A percentile compares a stretch with the other conserved stretches of the same genome.
Conservation (phyloP, 257 asterid genomes). For the Solanum medicagineum region DNA sequence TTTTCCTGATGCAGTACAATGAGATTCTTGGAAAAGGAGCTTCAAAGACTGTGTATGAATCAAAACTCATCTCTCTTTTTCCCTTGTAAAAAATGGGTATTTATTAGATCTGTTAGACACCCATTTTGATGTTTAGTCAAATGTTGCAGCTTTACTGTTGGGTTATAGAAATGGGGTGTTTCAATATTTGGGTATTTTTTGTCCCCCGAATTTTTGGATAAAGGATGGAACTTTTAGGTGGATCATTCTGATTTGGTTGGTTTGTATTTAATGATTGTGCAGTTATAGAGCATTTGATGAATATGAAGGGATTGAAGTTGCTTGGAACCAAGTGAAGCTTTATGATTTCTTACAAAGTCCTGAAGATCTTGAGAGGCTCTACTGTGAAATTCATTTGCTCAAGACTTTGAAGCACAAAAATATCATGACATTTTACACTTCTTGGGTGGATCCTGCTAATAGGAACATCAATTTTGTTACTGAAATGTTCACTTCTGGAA, state of each 20-base stretch:
- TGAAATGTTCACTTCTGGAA: conserved; percentile 45
- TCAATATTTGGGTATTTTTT: neutral
- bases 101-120: conserved; percentile 1
- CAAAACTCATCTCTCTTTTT: neutral
- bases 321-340: conserved; percentile 45
- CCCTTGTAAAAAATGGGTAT: neutral
- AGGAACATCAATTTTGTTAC: conserved; percentile 47
- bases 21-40: conserved; percentile 47
- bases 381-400: conserved; percentile 43
- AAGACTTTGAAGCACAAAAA: conserved; percentile 31
- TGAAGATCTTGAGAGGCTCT: conserved; percentile 41
- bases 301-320: conserved; percentile 46
- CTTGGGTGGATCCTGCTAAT: conserved; percentile 46
- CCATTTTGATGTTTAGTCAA: neutral
- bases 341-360: conserved; percentile 42
- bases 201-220: neutral
- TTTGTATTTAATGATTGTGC: conserved; percentile 1
- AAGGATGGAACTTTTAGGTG: neutral
- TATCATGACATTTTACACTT: conserved; percentile 41
- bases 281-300: conserved; percentile 48
- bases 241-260: conserved; percentile 1
- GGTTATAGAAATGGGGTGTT: neutral
- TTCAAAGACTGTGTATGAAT: conserved; percentile 42
- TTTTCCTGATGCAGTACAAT: conserved; percentile 21
- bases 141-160: neutral